Evolutionary conservation across 495 filamentous ascomycete species (phyloP).

Genomic region (Trichoderma orchidacearum): DNA sequence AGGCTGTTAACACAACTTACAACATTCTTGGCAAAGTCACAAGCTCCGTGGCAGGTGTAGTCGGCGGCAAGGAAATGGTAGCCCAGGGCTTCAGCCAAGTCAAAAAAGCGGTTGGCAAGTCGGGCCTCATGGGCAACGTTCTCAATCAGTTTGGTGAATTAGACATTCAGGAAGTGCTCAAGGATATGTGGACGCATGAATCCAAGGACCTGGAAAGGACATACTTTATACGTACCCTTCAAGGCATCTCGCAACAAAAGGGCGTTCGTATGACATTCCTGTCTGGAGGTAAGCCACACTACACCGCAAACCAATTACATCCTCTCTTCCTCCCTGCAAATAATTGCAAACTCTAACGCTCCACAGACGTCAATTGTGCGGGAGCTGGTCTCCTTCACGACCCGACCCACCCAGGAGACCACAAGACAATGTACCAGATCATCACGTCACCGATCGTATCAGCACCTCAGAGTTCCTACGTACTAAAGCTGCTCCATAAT

Average conservation of each 20-base stretch:
- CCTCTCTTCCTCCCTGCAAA: not conserved
- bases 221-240: constrained; percentile 88
- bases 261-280: constrained; percentile 92
- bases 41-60: constrained; percentile 83
- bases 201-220: constrained; percentile 95
- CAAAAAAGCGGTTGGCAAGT: constrained; percentile 92
- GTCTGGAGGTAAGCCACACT: constrained; percentile 47
- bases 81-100: constrained; percentile 83
- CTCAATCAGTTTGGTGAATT: constrained; percentile 96
- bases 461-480: constrained; percentile 65
- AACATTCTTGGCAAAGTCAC: constrained; percentile 91
- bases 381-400: constrained; percentile 94
- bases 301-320: not conserved
- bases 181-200: constrained; percentile 97
- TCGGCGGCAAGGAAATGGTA: constrained; percentile 85
- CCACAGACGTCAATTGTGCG: constrained; percentile 66
- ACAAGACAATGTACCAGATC: constrained; percentile 99
- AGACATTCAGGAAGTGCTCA: constrained; percentile 82
- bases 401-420: constrained; percentile 74
- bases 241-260: constrained; percentile 88
- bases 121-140: constrained; percentile 84
- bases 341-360: constrained; percentile 3
- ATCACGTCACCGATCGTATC: constrained; percentile 88
- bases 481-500: constrained; percentile 84
- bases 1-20: constrained; percentile 87